Base-by-base conservation (phyloP, 768 basidiomycete genomes). In the Rhizopogon salebrosus region DNA sequence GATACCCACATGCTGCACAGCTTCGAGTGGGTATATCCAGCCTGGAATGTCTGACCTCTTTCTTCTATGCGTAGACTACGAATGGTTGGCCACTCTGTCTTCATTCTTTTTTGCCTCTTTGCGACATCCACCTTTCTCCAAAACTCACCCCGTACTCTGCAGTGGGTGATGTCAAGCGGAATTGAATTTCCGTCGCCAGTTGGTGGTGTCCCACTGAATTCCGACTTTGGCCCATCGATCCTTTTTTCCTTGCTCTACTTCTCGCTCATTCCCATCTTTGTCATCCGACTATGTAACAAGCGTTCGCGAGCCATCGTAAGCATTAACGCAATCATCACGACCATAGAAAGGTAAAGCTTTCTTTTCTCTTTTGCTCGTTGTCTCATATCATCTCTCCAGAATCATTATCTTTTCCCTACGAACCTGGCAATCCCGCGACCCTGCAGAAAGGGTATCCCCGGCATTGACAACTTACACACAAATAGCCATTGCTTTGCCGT, bases 221-320 rank as follows among this genome's bases (percentile, higher is more conserved):
- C 54, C 6, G 77, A 80, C 55, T 72, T 76, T 54, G 72, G 61
- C 7, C 73, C 76, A 42, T 76, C 76, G 1, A 65, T 77, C 20
- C 11, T 76, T 5, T 77, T 77, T 57, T 67, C 70, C 10, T 57
- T 67, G 4, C 60, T 76, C 14, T 77, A 76, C 60, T 70, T 56
- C 9, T 34, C 68, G 3, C 60, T 76, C 11, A 29, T 74, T 3
- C 75, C 75, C 9, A 46, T 77, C 23, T 61, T 67, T 37, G 23
- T 70, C 26, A 70, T 69, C 51, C 73, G 76, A 8, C 41, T 72
- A 24, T 51, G 60, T 16, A 52, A 69, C 40, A 69, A 63, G 42
- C 63, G 64, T n/a, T 71, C 75, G 7, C 64, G 76, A 16, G 69
- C 65, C 3, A 24, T 64, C 1, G 54, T 78, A 9, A 59, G 74